phyloP scores from a whole-genome alignment of 306 rosid species.

The Dicorynia guianensis region DNA sequence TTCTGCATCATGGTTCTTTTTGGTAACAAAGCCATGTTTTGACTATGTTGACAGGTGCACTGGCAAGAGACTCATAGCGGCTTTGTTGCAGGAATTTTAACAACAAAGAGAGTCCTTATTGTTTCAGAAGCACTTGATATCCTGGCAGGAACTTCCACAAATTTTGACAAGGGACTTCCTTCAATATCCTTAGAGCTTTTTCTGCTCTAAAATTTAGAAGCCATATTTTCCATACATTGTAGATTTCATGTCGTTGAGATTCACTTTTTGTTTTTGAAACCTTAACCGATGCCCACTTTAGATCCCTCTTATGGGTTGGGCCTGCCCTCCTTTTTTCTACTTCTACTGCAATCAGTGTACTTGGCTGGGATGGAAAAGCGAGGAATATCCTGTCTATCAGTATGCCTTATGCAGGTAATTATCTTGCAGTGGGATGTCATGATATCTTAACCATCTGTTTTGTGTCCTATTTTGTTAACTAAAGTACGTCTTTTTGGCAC shows the following conservation, averaged over 20 bases:
- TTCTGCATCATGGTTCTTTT: constrained; percentile 32
- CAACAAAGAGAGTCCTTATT: constrained; percentile 87
- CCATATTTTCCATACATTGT: not conserved
- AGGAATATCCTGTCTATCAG: constrained; percentile 88
- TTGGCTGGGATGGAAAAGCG: constrained; percentile 99
- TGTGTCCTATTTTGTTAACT: constrained; percentile 25
- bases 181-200: constrained; percentile 77
- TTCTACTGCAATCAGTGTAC: constrained; percentile 81
- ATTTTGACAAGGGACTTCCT: constrained; percentile 94
- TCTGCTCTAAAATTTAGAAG: constrained; percentile 18
- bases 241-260: constrained; percentile 15
- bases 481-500: constrained; percentile 1
- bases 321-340: constrained; percentile 98
- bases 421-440: constrained; percentile 35
- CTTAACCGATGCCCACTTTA: constrained; percentile 82
- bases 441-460: constrained; percentile 34
- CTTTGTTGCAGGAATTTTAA: constrained; percentile 89
- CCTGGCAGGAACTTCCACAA: constrained; percentile 79
- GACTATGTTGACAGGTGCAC: constrained; percentile 72
- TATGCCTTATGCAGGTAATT: constrained; percentile 81
- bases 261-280: constrained; percentile 43
- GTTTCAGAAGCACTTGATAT: constrained; percentile 87
- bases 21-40: constrained; percentile 26
- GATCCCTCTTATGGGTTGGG: constrained; percentile 97
- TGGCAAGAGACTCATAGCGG: constrained; percentile 99